A percentile compares a stretch with the other conserved stretches of the same genome.
phyloP scores from a whole-genome alignment of 139 green algal genomes.

The Spirogloea muscicola region DNA sequence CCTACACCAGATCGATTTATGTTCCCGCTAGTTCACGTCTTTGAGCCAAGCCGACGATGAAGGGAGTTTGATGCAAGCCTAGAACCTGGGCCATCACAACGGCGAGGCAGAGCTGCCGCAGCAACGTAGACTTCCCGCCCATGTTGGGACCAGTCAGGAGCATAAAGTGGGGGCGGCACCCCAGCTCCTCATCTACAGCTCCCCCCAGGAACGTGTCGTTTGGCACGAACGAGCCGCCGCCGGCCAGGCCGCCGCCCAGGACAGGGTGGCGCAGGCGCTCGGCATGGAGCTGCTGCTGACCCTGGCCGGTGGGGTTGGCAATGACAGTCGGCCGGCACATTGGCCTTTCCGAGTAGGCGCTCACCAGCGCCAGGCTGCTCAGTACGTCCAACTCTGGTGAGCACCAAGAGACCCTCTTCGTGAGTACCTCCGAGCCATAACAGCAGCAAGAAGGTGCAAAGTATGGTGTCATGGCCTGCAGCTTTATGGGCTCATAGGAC shows the following conservation, averaged over 20 bases:
- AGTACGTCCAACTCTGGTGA: constrained; percentile 85
- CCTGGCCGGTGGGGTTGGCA: constrained; percentile 2
- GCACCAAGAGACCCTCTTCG: not conserved
- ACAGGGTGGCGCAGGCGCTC: constrained; percentile 69
- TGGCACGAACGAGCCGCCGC: constrained; percentile 78
- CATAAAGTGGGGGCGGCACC: constrained; percentile 39
- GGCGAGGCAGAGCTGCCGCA: constrained; percentile 88
- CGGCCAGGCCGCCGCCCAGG: constrained; percentile 37
- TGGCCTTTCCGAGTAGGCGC: constrained; percentile 2
- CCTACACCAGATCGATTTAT: too few species aligned
- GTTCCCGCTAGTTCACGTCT: too few species aligned
- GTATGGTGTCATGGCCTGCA: too few species aligned
- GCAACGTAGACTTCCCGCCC: constrained; percentile 93
- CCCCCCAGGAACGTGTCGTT: constrained; percentile 84
- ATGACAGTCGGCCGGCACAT: constrained; percentile 40
- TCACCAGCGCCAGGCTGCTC: constrained; percentile 25
- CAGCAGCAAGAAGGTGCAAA: too few species aligned
- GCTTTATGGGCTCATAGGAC: too few species aligned
- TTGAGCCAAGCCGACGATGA: too few species aligned
- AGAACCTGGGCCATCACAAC: constrained; percentile 77
- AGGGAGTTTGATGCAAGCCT: too few species aligned
- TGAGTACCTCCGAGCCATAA: not conserved
- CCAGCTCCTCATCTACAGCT: too few species aligned
- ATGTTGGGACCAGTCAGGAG: constrained; percentile 90
- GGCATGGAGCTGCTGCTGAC: constrained; percentile 15